Evolutionary conservation across 2,329 filamentous ascomycete genomes (phyloP).

Genomic region (Neocatenulostroma microsporum): DNA sequence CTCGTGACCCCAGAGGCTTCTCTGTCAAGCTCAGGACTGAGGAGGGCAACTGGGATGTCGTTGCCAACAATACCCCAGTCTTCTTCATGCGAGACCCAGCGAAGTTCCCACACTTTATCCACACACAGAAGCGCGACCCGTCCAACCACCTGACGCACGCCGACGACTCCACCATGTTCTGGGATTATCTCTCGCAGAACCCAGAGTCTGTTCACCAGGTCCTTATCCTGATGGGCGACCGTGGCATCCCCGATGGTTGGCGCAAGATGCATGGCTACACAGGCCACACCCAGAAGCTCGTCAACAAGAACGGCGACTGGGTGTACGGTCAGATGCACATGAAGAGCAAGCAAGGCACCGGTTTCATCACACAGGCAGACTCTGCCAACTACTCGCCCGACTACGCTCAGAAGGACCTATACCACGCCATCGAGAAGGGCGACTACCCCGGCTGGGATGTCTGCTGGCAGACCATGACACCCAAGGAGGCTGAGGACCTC

Average conservation of each 20-base stretch:
- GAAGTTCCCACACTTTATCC: slow-evolving; percentile 67
- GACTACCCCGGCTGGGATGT: slow-evolving; percentile 48
- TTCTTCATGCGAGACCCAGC: slow-evolving; percentile 69
- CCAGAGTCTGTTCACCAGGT: slow-evolving; percentile 49
- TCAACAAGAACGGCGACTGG: slow-evolving; percentile 48
- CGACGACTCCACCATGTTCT: slow-evolving; percentile 58
- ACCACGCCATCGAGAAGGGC: slow-evolving; percentile 45
- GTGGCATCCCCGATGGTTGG: slow-evolving; percentile 49
- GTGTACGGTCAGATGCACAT: slow-evolving; percentile 48
- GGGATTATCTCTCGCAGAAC: slow-evolving; percentile 52
- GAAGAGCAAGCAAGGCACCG: slow-evolving; percentile 46
- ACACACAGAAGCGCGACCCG: slow-evolving; percentile 67
- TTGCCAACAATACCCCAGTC: slow-evolving; percentile 66
- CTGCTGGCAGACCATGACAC: slow-evolving; percentile 45
- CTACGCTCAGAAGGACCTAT: slow-evolving; percentile 47
- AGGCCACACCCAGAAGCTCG: slow-evolving; percentile 47
- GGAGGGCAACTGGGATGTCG: slow-evolving; percentile 61
- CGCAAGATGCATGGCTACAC: slow-evolving; percentile 49
- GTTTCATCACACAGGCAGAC: slow-evolving; percentile 46
- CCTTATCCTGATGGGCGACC: slow-evolving; percentile 48
- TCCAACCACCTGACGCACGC: slow-evolving; percentile 62
- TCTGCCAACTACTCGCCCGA: slow-evolving; percentile 45
- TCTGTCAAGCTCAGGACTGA: slow-evolving; percentile 65
- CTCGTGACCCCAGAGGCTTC: slow-evolving; percentile 65
- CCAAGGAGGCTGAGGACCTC: slow-evolving; percentile 44